These are phyloP conservation scores for Combretum micranthum DNA, from an alignment of 345 rosid species.

Conservation along the genomic window DNA sequence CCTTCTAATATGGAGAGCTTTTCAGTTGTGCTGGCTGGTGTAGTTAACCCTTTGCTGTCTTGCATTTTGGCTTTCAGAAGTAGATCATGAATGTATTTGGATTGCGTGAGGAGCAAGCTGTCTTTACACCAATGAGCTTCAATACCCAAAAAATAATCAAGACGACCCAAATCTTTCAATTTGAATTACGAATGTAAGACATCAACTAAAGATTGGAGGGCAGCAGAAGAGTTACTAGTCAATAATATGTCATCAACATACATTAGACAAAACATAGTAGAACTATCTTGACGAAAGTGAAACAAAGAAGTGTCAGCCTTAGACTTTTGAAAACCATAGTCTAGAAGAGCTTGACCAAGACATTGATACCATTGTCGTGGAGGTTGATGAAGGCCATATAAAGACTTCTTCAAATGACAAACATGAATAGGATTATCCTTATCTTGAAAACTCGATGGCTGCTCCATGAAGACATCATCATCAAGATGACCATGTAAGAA, in stretches of 20 bases:
- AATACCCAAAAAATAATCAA: neutral
- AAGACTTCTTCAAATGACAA: too few species aligned
- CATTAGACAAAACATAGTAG: too few species aligned
- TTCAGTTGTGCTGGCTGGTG: neutral
- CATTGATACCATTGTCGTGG: too few species aligned
- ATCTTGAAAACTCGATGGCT: neutral
- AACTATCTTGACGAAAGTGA: too few species aligned
- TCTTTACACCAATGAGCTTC: neutral
- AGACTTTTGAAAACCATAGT: too few species aligned
- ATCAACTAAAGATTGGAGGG: neutral
- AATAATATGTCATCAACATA: constrained; percentile 1
- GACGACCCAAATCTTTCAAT: neutral
- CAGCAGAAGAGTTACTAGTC: neutral
- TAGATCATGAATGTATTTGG: neutral
- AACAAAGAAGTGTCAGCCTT: too few species aligned
- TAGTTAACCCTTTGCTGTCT: neutral
- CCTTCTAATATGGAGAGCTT: neutral
- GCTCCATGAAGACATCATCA: constrained; percentile 3
- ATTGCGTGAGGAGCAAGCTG: neutral
- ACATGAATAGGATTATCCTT: too few species aligned
- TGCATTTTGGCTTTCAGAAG: neutral
- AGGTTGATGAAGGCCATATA: too few species aligned
- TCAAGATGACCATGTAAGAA: constrained; percentile 4
- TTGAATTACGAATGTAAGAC: neutral
- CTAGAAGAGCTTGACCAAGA: too few species aligned